phyloP scores from a whole-genome alignment of 768 basidiomycete genomes.

The Lentinula sp. region DNA sequence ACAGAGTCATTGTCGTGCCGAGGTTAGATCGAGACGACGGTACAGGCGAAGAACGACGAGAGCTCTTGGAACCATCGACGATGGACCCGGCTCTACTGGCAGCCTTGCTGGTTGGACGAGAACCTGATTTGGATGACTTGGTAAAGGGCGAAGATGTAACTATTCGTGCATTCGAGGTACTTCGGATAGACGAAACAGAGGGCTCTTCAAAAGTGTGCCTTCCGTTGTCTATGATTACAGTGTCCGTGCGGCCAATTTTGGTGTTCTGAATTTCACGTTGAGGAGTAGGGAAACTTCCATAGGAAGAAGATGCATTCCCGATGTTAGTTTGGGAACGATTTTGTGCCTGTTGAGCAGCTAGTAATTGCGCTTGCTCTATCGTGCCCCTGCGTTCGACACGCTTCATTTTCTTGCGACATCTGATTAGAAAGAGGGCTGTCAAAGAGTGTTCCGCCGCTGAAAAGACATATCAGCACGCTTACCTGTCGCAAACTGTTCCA shows the following conservation, averaged over 20 bases:
- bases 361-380: slow-evolving; percentile 34
- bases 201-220: not conserved
- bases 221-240: not conserved
- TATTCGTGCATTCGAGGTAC: not conserved
- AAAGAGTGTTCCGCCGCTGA: not conserved
- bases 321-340: not conserved
- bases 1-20: not conserved
- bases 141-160: not conserved
- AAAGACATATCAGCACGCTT: slow-evolving; percentile 15
- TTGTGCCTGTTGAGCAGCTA: slow-evolving; percentile 1
- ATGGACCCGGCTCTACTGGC: slow-evolving; percentile 1
- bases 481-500: slow-evolving; percentile 80
- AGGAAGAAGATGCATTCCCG: not conserved
- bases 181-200: not conserved
- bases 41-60: not conserved
- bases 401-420: slow-evolving; percentile 85
- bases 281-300: not conserved
- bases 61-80: not conserved
- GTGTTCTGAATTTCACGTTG: not conserved
- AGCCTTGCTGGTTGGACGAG: slow-evolving; percentile 1
- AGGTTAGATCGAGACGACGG: not conserved
- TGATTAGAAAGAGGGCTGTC: slow-evolving; percentile 14
- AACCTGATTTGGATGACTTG: not conserved
- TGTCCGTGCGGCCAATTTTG: slow-evolving; percentile 4
- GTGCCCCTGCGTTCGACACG: slow-evolving; percentile 72